Evolutionary conservation across 805 yeast species (phyloP).

Genomic region (Ogataea pignaliae): DNA sequence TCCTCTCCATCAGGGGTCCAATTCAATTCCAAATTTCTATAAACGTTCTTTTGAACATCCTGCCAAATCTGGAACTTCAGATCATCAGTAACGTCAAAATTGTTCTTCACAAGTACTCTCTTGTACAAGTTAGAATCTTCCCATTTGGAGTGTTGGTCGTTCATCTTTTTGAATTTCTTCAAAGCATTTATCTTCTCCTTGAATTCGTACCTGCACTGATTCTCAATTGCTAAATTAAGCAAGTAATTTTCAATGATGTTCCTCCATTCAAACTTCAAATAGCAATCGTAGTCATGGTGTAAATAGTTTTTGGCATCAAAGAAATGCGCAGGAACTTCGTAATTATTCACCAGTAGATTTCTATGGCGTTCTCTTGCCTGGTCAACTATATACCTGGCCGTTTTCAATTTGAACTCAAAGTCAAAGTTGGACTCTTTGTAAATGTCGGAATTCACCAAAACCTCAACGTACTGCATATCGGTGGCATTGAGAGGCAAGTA

Average conservation of each 20-base stretch:
- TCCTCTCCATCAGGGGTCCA: slow-evolving; percentile 44
- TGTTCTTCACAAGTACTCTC: slow-evolving; percentile 22
- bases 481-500: slow-evolving; percentile 49
- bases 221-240: slow-evolving; percentile 61
- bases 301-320: slow-evolving; percentile 18
- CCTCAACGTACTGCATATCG: slow-evolving; percentile 44
- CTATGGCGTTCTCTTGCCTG: slow-evolving; percentile 50
- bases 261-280: slow-evolving; percentile 54
- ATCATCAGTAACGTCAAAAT: slow-evolving; percentile 39
- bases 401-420: slow-evolving; percentile 45
- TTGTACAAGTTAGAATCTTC: slow-evolving; percentile 19
- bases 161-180: slow-evolving; percentile 33
- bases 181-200: slow-evolving; percentile 45
- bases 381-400: slow-evolving; percentile 58
- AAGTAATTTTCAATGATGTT: slow-evolving; percentile 68
- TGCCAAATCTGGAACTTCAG: slow-evolving; percentile 61
- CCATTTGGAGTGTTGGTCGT: slow-evolving; percentile 3
- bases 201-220: slow-evolving; percentile 66
- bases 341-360: slow-evolving; percentile 21
- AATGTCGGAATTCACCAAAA: slow-evolving; percentile 55
- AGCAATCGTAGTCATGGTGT: slow-evolving; percentile 22
- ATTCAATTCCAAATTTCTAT: slow-evolving; percentile 53
- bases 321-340: slow-evolving; percentile 15
- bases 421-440: slow-evolving; percentile 61
- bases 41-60: slow-evolving; percentile 56